These are phyloP conservation scores for Ophiocordyceps robertsii DNA, from an alignment of 2,329 filamentous ascomycete species.

Conservation along the genomic window DNA sequence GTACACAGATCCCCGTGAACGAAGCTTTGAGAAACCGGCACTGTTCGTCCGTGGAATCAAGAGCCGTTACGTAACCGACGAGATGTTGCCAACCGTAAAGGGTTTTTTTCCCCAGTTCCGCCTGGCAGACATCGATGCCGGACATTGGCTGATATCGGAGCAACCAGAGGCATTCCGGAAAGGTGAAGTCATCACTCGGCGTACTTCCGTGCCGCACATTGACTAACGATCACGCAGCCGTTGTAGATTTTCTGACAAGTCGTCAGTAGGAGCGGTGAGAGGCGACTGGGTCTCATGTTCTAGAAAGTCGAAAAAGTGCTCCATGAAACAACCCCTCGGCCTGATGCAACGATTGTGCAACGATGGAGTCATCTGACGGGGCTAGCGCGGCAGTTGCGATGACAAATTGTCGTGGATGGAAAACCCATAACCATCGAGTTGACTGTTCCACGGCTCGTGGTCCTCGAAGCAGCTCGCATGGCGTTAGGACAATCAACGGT, in stretches of 20 bases:
- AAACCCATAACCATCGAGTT: too few species aligned
- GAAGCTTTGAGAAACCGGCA: slow-evolving; percentile 61
- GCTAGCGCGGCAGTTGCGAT: too few species aligned
- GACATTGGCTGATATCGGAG: slow-evolving; percentile 87
- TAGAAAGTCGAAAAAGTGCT: too few species aligned
- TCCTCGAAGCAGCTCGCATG: too few species aligned
- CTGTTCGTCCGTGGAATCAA: slow-evolving; percentile 68
- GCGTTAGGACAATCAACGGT: too few species aligned
- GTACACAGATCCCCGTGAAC: slow-evolving; percentile 56
- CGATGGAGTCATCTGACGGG: too few species aligned
- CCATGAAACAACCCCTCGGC: too few species aligned
- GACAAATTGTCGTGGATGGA: too few species aligned
- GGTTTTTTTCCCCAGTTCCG: slow-evolving; percentile 71
- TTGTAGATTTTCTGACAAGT: not conserved
- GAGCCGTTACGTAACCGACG: slow-evolving; percentile 70
- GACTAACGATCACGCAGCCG: not conserved
- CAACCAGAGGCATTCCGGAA: slow-evolving; percentile 65
- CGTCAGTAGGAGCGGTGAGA: too few species aligned
- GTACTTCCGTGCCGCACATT: not conserved
- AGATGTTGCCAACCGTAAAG: slow-evolving; percentile 65
- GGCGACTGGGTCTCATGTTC: too few species aligned
- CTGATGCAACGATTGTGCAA: too few species aligned
- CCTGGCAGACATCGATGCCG: slow-evolving; percentile 60
- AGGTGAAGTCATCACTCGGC: slow-evolving; percentile 30
- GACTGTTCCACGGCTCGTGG: too few species aligned